These are phyloP conservation scores for Barnettozyma siamensis DNA, from an alignment of 805 yeast species.

Conservation along the genomic window DNA sequence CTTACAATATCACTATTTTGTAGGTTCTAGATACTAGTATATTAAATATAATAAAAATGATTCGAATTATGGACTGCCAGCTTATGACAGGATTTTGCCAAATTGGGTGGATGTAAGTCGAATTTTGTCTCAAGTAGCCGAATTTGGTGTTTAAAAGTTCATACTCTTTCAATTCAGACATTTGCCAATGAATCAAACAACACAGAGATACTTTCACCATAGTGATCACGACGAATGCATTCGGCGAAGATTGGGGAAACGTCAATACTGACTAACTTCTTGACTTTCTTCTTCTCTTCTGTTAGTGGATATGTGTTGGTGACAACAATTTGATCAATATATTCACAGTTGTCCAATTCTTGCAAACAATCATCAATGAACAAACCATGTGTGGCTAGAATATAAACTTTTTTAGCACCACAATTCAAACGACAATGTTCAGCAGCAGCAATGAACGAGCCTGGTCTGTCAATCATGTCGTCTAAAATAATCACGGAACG, in stretches of 20 bases:
- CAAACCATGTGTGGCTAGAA: slow-evolving; percentile 94
- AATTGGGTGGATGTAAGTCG: no score
- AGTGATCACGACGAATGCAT: slow-evolving; percentile 97
- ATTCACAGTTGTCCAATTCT: slow-evolving; percentile 66
- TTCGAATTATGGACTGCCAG: no score
- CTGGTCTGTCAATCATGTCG: slow-evolving; percentile 96
- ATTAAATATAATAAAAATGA: no score
- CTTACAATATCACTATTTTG: no score
- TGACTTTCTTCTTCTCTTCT: slow-evolving; percentile 49
- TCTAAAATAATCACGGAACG: slow-evolving; percentile 92
- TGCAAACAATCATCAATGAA: slow-evolving; percentile 86
- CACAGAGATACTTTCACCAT: slow-evolving; percentile 94
- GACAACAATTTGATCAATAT: slow-evolving; percentile 87
- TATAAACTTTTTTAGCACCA: slow-evolving; percentile 88
- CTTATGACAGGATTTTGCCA: no score
- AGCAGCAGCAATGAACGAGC: slow-evolving; percentile 93
- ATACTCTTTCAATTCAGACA: slow-evolving; percentile 14
- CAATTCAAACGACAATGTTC: slow-evolving; percentile 94
- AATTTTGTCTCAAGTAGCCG: no score
- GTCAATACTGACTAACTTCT: slow-evolving; percentile 81
- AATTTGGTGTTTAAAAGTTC: no score
- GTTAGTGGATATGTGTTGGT: slow-evolving; percentile 94
- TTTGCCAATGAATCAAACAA: slow-evolving; percentile 81
- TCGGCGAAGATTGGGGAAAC: slow-evolving; percentile 95
- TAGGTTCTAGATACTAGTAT: no score